A percentile compares a stretch with the other conserved stretches of the same genome.
These are phyloP conservation scores for Coemansia linderi DNA, from an alignment of 371 early-diverging fungal genomes.

Conservation along the genomic window DNA sequence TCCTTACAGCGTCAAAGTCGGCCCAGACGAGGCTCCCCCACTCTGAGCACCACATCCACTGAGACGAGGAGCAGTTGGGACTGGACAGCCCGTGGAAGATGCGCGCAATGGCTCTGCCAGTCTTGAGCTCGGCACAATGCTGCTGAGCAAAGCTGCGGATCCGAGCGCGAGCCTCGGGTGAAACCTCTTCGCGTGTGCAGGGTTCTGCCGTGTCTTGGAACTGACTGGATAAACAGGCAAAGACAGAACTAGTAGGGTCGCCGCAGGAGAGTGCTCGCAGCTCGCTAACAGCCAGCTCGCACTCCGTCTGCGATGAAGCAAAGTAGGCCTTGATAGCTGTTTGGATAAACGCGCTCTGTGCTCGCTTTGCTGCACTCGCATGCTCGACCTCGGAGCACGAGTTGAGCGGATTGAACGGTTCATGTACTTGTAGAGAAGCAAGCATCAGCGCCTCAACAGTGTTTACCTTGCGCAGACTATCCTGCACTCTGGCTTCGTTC, in stretches of 20 bases:
- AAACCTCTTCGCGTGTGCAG: not conserved
- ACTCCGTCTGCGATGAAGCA: constrained; percentile 53
- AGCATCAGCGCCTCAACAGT: constrained; percentile 20
- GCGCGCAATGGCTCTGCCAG: constrained; percentile 60
- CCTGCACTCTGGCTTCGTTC: constrained; percentile 28
- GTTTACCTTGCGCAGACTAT: constrained; percentile 25
- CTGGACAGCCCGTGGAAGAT: constrained; percentile 67
- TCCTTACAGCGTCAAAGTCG: constrained; percentile 36
- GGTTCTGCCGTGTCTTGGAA: not conserved
- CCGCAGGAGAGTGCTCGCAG: constrained; percentile 27
- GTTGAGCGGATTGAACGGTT: not conserved
- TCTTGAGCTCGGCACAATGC: constrained; percentile 32
- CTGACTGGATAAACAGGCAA: not conserved
- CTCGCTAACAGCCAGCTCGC: constrained; percentile 42
- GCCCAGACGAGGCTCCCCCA: constrained; percentile 37
- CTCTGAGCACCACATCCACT: constrained; percentile 47
- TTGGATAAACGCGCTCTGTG: constrained; percentile 27
- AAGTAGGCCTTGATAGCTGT: constrained; percentile 46
- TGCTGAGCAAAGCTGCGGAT: constrained; percentile 32
- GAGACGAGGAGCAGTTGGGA: constrained; percentile 50
- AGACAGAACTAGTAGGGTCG: not conserved
- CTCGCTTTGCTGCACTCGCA: not conserved
- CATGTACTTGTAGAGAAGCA: constrained; percentile 1
- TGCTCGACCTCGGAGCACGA: not conserved
- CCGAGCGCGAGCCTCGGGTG: constrained; percentile 20